Base-by-base conservation (phyloP, 441 rosid species). In the Gossypium trilobum region DNA sequence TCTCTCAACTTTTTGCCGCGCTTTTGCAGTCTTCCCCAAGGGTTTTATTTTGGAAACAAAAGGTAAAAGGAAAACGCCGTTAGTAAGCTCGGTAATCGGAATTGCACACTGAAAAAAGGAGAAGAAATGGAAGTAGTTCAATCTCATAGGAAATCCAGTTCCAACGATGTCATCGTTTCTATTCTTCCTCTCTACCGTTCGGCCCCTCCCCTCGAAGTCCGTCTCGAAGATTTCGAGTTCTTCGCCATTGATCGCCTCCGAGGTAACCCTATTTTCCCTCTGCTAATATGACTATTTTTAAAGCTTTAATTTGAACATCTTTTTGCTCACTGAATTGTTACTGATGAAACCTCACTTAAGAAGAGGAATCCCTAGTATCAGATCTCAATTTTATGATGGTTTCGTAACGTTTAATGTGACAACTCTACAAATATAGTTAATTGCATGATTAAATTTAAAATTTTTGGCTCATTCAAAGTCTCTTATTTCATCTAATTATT, bases 221-320 rank as follows among this genome's bases (percentile, higher is more conserved):
- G 97, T 57, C 91, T 92, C 59, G 98, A 92, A 73, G 97, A 95
- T 64, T 95, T 91, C 87, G 97, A 91, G 85, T 91, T 89, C 81
- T 93, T 86, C 81, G 92, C 99, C 79, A 80, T 90, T 57, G 97
- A 93, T 85, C 96, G 97, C 56, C 87, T 95, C 74, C 88, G 91
- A 83, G 98, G 98, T 90, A 9, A 1, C 13, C 33, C 25, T 10
- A 72, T 25, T 52, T 52, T 66, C 31, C 4, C 4, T 27, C 4
- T 29, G 23, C 8, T 19, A 65, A n/a, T 42, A 36, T 62, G 36
- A 31, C 36, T 31, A 31, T 48, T 29, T 62, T 2, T 4, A 63
- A 4, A 19, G 25, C 51, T 39, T 63, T 19, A 17, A 19, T 63
- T 19, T 22, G 3, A 5, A 11, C 3, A 70, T 14, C 4, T 1